phyloP scores from a whole-genome alignment of 2,329 filamentous ascomycete species.

The Colletotrichum sp. region DNA sequence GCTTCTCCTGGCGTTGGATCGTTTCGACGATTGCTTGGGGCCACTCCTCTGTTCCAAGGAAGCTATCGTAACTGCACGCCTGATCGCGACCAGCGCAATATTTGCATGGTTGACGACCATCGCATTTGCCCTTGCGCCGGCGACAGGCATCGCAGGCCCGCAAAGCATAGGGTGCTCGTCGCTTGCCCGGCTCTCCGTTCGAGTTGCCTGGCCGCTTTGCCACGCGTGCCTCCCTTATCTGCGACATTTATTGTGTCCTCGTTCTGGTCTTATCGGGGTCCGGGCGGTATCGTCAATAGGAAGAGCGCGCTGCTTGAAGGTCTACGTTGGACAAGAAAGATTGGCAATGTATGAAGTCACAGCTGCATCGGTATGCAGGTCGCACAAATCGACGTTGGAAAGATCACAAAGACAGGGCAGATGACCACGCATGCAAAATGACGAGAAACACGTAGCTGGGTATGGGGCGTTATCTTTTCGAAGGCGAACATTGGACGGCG shows the following conservation, averaged over 20 bases:
- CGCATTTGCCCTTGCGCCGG: conserved; percentile 27
- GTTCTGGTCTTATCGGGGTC: neutral
- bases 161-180: conserved; percentile 24
- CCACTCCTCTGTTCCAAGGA: neutral
- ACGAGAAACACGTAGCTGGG: neutral
- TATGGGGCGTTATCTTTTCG: neutral
- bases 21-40: neutral
- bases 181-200: neutral
- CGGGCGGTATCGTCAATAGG: neutral
- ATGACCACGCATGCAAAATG: neutral
- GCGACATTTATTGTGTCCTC: neutral
- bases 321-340: neutral
- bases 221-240: neutral
- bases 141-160: conserved; percentile 29
- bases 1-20: neutral
- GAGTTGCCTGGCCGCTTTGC: neutral
- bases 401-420: neutral
- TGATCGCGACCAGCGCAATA: conserved; percentile 20
- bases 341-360: neutral
- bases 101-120: conserved; percentile 25
- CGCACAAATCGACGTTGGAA: neutral
- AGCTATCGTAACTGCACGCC: conserved; percentile 19
- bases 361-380: neutral
- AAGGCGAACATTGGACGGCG: neutral
- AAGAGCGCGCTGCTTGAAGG: neutral